Base-by-base conservation (phyloP, 176 grass and related monocot species). In the Avena eriantha region DNA sequence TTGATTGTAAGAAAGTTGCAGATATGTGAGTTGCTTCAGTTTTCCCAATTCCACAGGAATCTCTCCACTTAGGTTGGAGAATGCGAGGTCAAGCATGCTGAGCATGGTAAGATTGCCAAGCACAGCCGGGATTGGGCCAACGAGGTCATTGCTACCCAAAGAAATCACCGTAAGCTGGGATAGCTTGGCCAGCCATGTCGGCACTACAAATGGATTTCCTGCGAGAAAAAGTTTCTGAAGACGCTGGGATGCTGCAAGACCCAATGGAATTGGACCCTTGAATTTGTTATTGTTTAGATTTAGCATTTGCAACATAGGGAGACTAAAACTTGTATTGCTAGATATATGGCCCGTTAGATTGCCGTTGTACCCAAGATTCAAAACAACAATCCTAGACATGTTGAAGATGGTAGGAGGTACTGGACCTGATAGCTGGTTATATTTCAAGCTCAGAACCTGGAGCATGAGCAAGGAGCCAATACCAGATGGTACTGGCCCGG, bases 171-270 rank as follows among this genome's bases (percentile, higher is more conserved):
- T 54, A 1, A 85, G 83, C 0, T 17, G 13, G 2, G 83, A 4
- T 7, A 85, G 1, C 12, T 41, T 22, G 9, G 21, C 59, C 31
- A 85, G 49, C 83, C 83, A 85, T 85, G 14, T 1, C 1, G 83
- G 83, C 12, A 85, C 73, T 0, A 54, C 6, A 29, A 74, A 75
- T 14, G n/a, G 45, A 8, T 82, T 82, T 0, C 0, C 1, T 0
- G 0, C 0, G 0, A 82, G 5, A 0, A 0, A 0, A 36, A 82
- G 46, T 18, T 0, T 0, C 3, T 15, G 16, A 23, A 69, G 63
- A 0, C 34, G 46, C 29, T 16, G 9, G 11, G 46, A 69, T 7
- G 26, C 10, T 5, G 73, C 57, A 67, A 85, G 17, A 2, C 58
- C 83, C 1, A 3, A 18, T 5, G 83, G 72, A 16, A 77, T 35